Percentiles rank a stretch among this genome's conserved stretches.
phyloP scores from a whole-genome alignment of 192 early-diverging fungal genomes.

The Coemansia sp. region DNA sequence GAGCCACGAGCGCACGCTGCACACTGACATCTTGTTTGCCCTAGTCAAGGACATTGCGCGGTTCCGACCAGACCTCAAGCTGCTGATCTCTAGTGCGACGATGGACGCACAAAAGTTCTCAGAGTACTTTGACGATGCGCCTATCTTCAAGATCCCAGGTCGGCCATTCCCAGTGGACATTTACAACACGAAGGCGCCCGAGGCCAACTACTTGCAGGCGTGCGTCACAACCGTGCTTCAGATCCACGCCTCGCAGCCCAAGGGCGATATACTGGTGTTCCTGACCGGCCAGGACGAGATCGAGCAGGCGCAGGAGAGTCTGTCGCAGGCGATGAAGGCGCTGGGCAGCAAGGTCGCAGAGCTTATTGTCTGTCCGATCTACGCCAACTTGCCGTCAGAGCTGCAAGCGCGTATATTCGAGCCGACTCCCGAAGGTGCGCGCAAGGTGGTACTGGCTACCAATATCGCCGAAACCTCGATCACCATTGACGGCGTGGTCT shows the following conservation, averaged over 20 bases:
- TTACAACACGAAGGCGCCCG: conserved; percentile 94
- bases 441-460: conserved; percentile 96
- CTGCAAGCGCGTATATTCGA: conserved; percentile 98
- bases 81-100: conserved; percentile 96
- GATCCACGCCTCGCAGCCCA: conserved; percentile 87
- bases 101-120: conserved; percentile 98
- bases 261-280: conserved; percentile 94
- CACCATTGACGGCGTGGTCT: conserved; percentile 95
- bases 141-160: conserved; percentile 95
- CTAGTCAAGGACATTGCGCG: conserved; percentile 95
- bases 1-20: conserved; percentile 95
- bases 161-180: conserved; percentile 91
- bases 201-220: conserved; percentile 94
- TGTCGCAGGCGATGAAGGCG: conserved; percentile 71
- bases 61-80: conserved; percentile 89
- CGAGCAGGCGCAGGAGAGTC: conserved; percentile 82
- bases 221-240: conserved; percentile 91
- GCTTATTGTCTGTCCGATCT: conserved; percentile 94
- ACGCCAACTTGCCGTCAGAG: conserved; percentile 93
- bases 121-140: conserved; percentile 91
- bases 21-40: conserved; percentile 96
- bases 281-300: conserved; percentile 99
- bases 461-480: conserved; percentile 99
- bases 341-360: conserved; percentile 88
- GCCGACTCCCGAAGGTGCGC: conserved; percentile 87